Conservation (phyloP, 176 grass and related monocot species). For the Oryza rufipogon region DNA sequence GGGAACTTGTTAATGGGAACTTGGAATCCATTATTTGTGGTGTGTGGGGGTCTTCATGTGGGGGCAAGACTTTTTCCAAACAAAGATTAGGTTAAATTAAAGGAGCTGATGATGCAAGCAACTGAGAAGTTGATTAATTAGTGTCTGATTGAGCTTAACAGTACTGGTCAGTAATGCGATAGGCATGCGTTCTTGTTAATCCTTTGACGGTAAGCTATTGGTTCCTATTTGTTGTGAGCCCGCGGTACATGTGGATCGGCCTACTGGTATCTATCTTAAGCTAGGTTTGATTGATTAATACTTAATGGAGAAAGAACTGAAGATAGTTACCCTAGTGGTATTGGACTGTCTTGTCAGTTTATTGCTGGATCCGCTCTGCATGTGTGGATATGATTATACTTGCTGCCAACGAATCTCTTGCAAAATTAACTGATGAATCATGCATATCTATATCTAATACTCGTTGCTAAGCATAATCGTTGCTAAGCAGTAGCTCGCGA, state of each 20-base stretch:
- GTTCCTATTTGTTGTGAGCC: not conserved
- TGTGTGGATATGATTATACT: not conserved
- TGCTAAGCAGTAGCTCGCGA: not conserved
- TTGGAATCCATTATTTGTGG: slow-evolving; percentile 29
- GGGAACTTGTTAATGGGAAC: slow-evolving; percentile 30
- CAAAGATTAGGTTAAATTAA: not conserved
- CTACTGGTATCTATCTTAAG: not conserved
- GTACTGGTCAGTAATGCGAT: not conserved
- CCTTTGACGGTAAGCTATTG: slow-evolving; percentile 31
- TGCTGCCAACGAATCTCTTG: not conserved
- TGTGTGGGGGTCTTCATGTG: not conserved
- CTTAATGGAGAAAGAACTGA: not conserved
- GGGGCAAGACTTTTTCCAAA: slow-evolving; percentile 28
- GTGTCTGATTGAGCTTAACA: not conserved
- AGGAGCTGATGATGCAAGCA: not conserved
- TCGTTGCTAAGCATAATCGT: not conserved
- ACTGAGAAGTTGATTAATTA: slow-evolving; percentile 3
- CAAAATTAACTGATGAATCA: not conserved
- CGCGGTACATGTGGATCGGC: not conserved
- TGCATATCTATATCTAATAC: not conserved
- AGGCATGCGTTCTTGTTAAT: slow-evolving; percentile 3
- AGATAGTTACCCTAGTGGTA: not conserved
- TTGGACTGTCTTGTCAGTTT: not conserved
- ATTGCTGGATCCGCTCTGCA: not conserved
- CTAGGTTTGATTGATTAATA: not conserved